Base-by-base conservation (phyloP, 2,329 filamentous ascomycete species). In the Ophiostoma tasmaniense region DNA sequence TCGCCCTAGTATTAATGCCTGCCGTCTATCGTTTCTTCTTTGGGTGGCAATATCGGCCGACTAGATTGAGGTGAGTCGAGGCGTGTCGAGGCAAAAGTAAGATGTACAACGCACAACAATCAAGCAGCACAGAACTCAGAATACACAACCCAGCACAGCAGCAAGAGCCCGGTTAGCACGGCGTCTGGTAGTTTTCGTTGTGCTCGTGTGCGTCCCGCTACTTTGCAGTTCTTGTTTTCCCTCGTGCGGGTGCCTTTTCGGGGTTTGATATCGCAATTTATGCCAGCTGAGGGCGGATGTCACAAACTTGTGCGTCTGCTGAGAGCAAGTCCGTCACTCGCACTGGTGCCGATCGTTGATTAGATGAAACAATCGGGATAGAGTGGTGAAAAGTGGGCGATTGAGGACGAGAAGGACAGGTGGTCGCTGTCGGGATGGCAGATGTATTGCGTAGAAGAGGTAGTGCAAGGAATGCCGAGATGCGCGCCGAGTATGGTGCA, bases 101-200 rank as follows among this genome's bases (percentile, higher is more conserved):
- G 50, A 22, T 64, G 62, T 42, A 22, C 35, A 45, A 25, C 35
- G 13, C 37, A 13, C 11, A 13, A 39, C 37, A 37, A 10, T 13
- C 61, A 33, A 33, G 2, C 30, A 39, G 13, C 52, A 39, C 35
- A 65, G 35, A 8, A 33, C 5, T 33, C 33, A 33, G 33, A 33
- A 33, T 33, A 35, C 20, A n/a, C 61, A 33, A 33, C 17, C 14
- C 33, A 42, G 13, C 25, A 39, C 37, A 66, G 37, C 33, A 64
- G 67, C 42, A 68, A 39, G 30, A 65, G 30, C 22, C 67, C 62
- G 61, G 67, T 22, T 65, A 55, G 67, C 61, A 68, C 67, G 39
- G 42, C 61, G 61, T 65, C 42, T 22, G 61, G 65, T 30, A 39
- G 30, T 67, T 67, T 52, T 64, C 55, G 66, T 67, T 25, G 66